Evolutionary conservation across 2,329 filamentous ascomycete genomes (phyloP).

Genomic region (Lecanicillium sp.): DNA sequence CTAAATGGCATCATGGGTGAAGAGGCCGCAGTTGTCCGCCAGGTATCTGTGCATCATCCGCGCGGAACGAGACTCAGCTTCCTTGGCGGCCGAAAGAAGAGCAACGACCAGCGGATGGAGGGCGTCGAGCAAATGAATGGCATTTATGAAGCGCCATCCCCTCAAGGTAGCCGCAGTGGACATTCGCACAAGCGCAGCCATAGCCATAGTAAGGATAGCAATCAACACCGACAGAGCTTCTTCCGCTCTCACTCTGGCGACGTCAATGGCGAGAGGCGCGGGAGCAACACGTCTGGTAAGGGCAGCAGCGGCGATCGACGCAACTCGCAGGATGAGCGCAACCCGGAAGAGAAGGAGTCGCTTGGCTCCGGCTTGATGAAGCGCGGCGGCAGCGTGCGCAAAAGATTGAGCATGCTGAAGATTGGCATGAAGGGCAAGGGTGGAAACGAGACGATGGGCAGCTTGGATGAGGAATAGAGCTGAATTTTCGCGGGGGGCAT

Average conservation of each 20-base stretch:
- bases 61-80: slow-evolving; percentile 48
- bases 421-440: slow-evolving; percentile 62
- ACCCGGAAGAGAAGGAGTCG: slow-evolving; percentile 21
- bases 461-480: slow-evolving; percentile 46
- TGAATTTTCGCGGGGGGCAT: not conserved
- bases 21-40: slow-evolving; percentile 41
- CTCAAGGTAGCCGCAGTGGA: slow-evolving; percentile 18
- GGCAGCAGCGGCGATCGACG: slow-evolving; percentile 12
- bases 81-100: slow-evolving; percentile 44
- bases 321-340: slow-evolving; percentile 15
- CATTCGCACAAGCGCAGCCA: slow-evolving; percentile 19
- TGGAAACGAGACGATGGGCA: slow-evolving; percentile 41
- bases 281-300: not conserved
- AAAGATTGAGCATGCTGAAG: slow-evolving; percentile 70
- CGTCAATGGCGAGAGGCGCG: not conserved
- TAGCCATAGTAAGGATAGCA: slow-evolving; percentile 21
- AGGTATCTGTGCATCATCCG: slow-evolving; percentile 40
- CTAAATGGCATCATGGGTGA: slow-evolving; percentile 31
- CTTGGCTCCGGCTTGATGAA: slow-evolving; percentile 26
- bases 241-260: slow-evolving; percentile 30
- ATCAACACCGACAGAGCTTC: slow-evolving; percentile 29
- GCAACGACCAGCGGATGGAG: slow-evolving; percentile 19
- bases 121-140: slow-evolving; percentile 12
- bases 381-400: slow-evolving; percentile 57
- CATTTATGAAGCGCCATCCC: slow-evolving; percentile 13